Conservation (phyloP, 805 yeast species). For the Candida quercuum region DNA sequence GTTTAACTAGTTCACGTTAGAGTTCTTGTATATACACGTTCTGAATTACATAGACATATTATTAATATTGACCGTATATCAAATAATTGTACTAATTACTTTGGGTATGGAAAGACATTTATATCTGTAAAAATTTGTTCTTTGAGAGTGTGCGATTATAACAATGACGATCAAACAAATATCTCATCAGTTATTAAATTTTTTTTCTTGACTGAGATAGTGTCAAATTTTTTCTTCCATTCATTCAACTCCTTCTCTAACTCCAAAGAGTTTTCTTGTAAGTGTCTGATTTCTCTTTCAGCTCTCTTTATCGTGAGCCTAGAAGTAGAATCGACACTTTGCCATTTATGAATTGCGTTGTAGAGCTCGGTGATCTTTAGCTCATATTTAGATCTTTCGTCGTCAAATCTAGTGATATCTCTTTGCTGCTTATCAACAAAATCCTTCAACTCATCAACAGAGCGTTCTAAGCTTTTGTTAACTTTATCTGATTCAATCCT, state of each 20-base stretch:
- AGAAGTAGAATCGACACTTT: slow-evolving; percentile 39
- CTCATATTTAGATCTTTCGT: slow-evolving; percentile 53
- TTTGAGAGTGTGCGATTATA: too few relatives aligned
- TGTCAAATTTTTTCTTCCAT: slow-evolving; percentile 41
- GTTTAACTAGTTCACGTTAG: slow-evolving; percentile 46
- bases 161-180: slow-evolving; percentile 22
- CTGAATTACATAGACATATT: neutral
- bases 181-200: slow-evolving; percentile 19
- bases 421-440: slow-evolving; percentile 46
- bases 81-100: too few relatives aligned
- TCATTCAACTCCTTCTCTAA: slow-evolving; percentile 54
- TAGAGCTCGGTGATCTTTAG: slow-evolving; percentile 42
- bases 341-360: slow-evolving; percentile 37
- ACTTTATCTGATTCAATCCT: slow-evolving; percentile 49
- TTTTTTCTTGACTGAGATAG: slow-evolving; percentile 16
- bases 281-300: slow-evolving; percentile 51
- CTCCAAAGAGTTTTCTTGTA: slow-evolving; percentile 45
- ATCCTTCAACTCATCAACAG: slow-evolving; percentile 47
- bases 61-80: neutral
- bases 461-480: slow-evolving; percentile 44
- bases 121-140: too few relatives aligned
- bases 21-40: neutral
- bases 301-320: slow-evolving; percentile 38
- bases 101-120: too few relatives aligned
- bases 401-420: slow-evolving; percentile 47